Evolutionary conservation across 768 basidiomycete genomes (phyloP).

Genomic region (Tricholoma flavovirens): DNA sequence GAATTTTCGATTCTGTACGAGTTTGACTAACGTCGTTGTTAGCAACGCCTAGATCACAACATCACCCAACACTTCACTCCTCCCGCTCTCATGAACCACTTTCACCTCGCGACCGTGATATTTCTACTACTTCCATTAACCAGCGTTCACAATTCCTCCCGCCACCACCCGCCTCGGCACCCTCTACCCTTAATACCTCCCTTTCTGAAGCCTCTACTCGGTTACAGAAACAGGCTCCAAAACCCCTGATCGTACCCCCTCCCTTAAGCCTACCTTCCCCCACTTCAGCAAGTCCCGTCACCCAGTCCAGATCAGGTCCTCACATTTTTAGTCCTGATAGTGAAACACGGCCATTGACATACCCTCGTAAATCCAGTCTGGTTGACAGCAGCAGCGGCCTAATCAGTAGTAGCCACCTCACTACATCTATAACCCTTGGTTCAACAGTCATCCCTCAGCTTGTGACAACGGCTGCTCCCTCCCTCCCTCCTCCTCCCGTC

Average conservation of each 20-base stretch:
- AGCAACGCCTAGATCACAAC: constrained; percentile 27
- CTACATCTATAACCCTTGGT: constrained; percentile 6
- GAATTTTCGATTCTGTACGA: constrained; percentile 2
- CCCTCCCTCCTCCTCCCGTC: constrained; percentile 15
- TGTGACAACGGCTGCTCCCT: constrained; percentile 15
- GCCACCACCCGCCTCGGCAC: constrained; percentile 20
- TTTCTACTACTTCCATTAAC: constrained; percentile 10
- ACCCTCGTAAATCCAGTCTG: constrained; percentile 32
- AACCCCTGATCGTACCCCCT: constrained; percentile 35
- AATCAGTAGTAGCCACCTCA: constrained; percentile 16
- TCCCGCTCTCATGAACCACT: constrained; percentile 40
- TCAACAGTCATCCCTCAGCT: constrained; percentile 10
- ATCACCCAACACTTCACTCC: constrained; percentile 26
- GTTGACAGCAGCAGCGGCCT: constrained; percentile 28
- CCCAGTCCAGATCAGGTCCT: constrained; percentile 5
- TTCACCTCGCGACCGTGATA: constrained; percentile 19
- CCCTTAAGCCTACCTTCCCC: constrained; percentile 30
- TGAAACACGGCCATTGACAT: constrained; percentile 10
- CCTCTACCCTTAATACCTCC: constrained; percentile 9
- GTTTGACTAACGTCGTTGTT: constrained; percentile 10
- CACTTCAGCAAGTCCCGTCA: constrained; percentile 27
- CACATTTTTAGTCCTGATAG: constrained; percentile 1
- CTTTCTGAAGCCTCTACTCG: constrained; percentile 16
- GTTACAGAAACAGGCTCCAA: constrained; percentile 28
- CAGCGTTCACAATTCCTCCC: constrained; percentile 16